Evolutionary conservation across 2,329 filamentous ascomycete genomes (phyloP).

Genomic region (Cucurbitaria berberidis): DNA sequence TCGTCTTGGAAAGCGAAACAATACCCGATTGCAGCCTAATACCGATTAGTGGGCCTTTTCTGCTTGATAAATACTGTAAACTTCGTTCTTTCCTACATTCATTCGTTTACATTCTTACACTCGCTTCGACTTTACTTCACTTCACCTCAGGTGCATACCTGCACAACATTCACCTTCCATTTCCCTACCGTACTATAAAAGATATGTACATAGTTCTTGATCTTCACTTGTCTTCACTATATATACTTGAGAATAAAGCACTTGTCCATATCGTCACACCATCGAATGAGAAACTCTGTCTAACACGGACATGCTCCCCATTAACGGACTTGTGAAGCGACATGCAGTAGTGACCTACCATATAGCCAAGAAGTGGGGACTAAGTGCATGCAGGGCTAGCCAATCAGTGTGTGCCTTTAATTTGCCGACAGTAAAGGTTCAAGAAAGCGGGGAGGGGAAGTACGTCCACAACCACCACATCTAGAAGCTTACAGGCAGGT

Average conservation of each 20-base stretch:
- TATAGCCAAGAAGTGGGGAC: background rate
- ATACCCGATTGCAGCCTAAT: background rate
- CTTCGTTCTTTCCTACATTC: background rate
- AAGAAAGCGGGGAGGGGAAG: background rate
- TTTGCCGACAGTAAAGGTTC: background rate
- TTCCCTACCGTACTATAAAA: background rate
- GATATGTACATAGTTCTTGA: background rate
- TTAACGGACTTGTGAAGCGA: background rate
- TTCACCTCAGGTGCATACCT: background rate
- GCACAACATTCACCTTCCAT: background rate
- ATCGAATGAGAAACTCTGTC: background rate
- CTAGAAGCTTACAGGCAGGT: background rate
- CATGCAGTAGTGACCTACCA: background rate
- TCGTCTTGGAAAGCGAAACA: background rate
- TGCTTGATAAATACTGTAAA: background rate
- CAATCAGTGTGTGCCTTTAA: background rate
- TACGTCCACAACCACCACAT: background rate
- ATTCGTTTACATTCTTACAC: slow-evolving; percentile 12
- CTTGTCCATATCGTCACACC: background rate
- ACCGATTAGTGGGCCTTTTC: too few relatives aligned
- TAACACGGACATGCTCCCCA: background rate
- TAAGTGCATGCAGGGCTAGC: background rate
- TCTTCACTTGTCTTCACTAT: background rate
- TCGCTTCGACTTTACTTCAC: slow-evolving; percentile 1
- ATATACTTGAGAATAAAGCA: background rate